These are phyloP conservation scores for Penicillium sp. DNA, from an alignment of 2,329 filamentous ascomycete genomes.

Conservation along the genomic window DNA sequence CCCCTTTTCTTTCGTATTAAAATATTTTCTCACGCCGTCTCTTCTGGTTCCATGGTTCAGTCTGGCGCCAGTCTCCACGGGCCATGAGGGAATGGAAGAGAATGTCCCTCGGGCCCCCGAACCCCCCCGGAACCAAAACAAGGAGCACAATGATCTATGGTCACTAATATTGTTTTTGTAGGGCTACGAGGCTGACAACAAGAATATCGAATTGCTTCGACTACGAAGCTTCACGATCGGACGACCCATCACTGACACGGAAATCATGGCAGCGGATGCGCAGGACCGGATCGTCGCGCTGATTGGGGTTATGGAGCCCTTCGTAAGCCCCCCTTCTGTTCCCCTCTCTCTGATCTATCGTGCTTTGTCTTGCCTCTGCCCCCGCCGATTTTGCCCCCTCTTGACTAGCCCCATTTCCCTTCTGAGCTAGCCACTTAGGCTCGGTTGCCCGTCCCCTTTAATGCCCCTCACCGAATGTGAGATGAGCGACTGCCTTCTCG, in stretches of 20 bases:
- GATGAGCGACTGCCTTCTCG: background rate
- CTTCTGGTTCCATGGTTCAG: constrained; percentile 42
- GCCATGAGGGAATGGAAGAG: background rate
- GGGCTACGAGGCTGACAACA: constrained; percentile 73
- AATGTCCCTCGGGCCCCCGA: constrained; percentile 1
- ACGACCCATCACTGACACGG: constrained; percentile 64
- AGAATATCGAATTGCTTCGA: constrained; percentile 77
- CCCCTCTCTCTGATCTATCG: constrained; percentile 23
- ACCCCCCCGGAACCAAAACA: background rate
- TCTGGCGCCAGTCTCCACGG: constrained; percentile 21
- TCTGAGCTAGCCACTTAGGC: constrained; percentile 23
- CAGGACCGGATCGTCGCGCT: constrained; percentile 66
- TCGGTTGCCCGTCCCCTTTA: constrained; percentile 12
- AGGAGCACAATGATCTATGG: background rate
- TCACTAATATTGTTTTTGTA: constrained; percentile 36
- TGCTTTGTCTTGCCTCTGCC: constrained; percentile 5
- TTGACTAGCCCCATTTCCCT: constrained; percentile 23
- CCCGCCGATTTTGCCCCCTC: constrained; percentile 27
- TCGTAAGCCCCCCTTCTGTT: constrained; percentile 59
- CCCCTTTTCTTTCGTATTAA: background rate
- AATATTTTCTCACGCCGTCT: constrained; percentile 25
- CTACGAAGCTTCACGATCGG: constrained; percentile 76
- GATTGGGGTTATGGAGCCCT: constrained; percentile 69
- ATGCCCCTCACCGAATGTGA: constrained; percentile 15
- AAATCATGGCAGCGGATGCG: constrained; percentile 62